phyloP scores from a whole-genome alignment of 2,329 filamentous ascomycete species.

The Alternaria infectoria region DNA sequence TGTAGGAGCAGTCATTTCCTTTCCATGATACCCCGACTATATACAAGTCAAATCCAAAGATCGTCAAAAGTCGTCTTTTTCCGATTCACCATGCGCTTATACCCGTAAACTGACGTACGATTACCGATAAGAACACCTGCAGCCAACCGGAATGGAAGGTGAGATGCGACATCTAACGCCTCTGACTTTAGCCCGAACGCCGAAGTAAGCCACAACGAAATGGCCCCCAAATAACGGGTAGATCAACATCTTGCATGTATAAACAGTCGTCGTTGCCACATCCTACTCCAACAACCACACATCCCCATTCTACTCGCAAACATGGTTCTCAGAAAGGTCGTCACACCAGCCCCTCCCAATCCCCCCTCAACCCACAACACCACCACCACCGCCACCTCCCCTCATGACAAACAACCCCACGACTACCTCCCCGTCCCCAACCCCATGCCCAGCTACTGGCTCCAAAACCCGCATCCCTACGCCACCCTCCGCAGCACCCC shows the following conservation, averaged over 20 bases:
- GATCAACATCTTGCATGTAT: neutral
- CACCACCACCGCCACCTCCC: neutral
- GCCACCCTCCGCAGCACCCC: constrained; percentile 36
- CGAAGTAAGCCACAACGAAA: neutral
- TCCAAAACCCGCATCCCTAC: constrained; percentile 37
- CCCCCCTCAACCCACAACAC: neutral
- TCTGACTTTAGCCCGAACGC: neutral
- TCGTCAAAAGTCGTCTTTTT: neutral
- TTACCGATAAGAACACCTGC: constrained; percentile 6
- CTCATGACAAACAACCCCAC: neutral
- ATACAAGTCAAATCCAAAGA: neutral
- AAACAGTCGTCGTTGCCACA: neutral
- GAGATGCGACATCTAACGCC: neutral
- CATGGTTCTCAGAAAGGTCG: neutral
- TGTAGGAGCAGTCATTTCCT: neutral
- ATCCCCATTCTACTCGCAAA: neutral
- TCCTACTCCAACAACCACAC: neutral
- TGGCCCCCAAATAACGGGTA: neutral
- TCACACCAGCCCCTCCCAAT: neutral
- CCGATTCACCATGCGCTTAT: neutral
- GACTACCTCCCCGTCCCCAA: constrained; percentile 39
- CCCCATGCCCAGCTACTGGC: constrained; percentile 48
- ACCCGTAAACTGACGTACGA: constrained; percentile 15
- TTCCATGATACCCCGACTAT: constrained; percentile 10
- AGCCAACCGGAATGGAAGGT: neutral